Conservation (phyloP, 2,329 filamentous ascomycete genomes). For the Emmonsiellopsis sp. region DNA sequence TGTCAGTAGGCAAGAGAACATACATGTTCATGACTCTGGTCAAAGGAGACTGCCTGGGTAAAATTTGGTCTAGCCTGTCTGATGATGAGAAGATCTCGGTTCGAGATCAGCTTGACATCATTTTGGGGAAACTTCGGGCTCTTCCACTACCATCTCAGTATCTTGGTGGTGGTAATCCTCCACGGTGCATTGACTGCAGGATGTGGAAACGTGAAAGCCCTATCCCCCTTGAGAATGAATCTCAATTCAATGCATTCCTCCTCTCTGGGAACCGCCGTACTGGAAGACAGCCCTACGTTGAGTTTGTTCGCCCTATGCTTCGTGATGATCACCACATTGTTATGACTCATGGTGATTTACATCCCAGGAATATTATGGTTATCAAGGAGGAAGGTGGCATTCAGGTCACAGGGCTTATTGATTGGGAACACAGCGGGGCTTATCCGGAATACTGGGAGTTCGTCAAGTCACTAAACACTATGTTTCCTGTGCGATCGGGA, state of each 20-base stretch:
- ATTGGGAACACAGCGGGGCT: constrained; percentile 17
- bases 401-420: constrained; percentile 13
- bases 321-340: constrained; percentile 8
- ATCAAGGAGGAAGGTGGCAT: constrained; percentile 7
- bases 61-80: constrained; percentile 6
- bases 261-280: background rate
- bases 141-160: constrained; percentile 4
- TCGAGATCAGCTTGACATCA: constrained; percentile 5
- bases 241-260: background rate
- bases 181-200: constrained; percentile 8
- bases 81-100: constrained; percentile 2
- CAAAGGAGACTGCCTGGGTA: constrained; percentile 4
- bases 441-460: constrained; percentile 18
- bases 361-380: constrained; percentile 17
- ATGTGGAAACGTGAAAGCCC: constrained; percentile 10
- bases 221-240: constrained; percentile 18
- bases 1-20: background rate
- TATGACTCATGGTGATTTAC: constrained; percentile 18
- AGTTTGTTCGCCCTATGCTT: constrained; percentile 3
- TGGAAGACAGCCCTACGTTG: background rate
- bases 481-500: background rate
- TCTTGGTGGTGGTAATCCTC: constrained; percentile 7
- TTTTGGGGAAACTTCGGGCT: constrained; percentile 2
- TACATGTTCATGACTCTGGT: constrained; percentile 6
- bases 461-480: constrained; percentile 9